phyloP scores from a whole-genome alignment of 352 stramenopile genomes.

The Phytophthora lateralis region DNA sequence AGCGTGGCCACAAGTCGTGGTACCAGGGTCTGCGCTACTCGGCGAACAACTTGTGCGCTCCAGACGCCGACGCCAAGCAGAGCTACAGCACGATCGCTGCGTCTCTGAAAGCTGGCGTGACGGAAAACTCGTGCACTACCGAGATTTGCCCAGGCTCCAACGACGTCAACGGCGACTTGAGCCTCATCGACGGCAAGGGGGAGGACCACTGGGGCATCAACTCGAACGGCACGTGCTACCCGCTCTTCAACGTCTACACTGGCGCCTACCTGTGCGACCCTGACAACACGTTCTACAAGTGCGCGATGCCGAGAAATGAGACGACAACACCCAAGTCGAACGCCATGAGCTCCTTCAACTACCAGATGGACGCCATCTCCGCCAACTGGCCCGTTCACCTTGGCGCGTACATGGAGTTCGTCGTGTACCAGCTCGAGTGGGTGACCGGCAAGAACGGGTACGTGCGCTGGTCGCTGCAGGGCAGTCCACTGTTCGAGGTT shows the following conservation, averaged over 20 bases:
- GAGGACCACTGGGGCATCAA: constrained; percentile 63
- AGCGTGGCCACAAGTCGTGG: constrained; percentile 56
- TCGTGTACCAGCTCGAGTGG: constrained; percentile 38
- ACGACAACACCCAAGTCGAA: constrained; percentile 36
- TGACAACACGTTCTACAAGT: constrained; percentile 44
- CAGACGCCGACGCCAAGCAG: constrained; percentile 18
- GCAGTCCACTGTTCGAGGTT: constrained; percentile 82
- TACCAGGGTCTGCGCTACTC: constrained; percentile 65
- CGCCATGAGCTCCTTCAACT: constrained; percentile 47
- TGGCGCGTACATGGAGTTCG: constrained; percentile 64
- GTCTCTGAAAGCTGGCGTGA: constrained; percentile 27
- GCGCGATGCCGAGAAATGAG: constrained; percentile 26
- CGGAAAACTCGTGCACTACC: constrained; percentile 33
- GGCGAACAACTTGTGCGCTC: constrained; percentile 47
- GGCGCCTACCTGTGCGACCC: constrained; percentile 57
- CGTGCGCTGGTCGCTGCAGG: constrained; percentile 65
- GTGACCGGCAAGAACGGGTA: constrained; percentile 43
- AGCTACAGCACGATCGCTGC: constrained; percentile 21
- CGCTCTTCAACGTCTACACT: constrained; percentile 59
- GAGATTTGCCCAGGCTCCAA: constrained; percentile 38
- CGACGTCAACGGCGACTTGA: constrained; percentile 39
- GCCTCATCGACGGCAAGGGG: constrained; percentile 22
- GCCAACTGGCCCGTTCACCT: constrained; percentile 76
- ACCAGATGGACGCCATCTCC: constrained; percentile 53
- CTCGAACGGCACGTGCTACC: constrained; percentile 66